Evolutionary conservation across 352 stramenopile species (phyloP).

Genomic region (Pythium biforme): DNA sequence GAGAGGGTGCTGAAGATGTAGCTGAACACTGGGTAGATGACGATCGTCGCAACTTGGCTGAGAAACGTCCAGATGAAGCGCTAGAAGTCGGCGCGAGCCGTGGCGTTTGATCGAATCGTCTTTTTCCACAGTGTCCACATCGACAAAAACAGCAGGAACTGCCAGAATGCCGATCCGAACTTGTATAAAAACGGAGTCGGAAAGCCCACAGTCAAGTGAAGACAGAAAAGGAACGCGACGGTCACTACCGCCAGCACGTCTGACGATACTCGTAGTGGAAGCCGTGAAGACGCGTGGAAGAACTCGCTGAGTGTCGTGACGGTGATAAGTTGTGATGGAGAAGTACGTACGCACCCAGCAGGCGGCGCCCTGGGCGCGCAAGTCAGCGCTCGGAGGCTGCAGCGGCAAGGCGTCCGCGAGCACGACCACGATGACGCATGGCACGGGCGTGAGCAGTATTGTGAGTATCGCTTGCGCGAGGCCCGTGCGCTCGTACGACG

Average conservation of each 20-base stretch:
- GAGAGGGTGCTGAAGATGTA: constrained; percentile 7
- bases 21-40: constrained; percentile 10
- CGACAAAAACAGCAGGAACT: neutral
- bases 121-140: constrained; percentile 22
- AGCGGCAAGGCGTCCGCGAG: constrained; percentile 6
- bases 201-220: constrained; percentile 13
- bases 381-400: neutral
- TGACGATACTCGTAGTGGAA: neutral
- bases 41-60: constrained; percentile 7
- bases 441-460: neutral
- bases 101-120: neutral
- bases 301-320: neutral
- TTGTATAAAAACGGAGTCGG: constrained; percentile 19
- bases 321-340: constrained; percentile 2
- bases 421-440: neutral
- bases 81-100: neutral
- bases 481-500: neutral
- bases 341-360: constrained; percentile 12
- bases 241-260: neutral
- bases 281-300: neutral
- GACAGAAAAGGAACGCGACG: neutral
- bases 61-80: constrained; percentile 7
- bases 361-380: neutral
- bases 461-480: neutral
- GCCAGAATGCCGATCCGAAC: neutral